Evolutionary conservation across 345 rosid species (phyloP).

Genomic region (Luvunga scandens): DNA sequence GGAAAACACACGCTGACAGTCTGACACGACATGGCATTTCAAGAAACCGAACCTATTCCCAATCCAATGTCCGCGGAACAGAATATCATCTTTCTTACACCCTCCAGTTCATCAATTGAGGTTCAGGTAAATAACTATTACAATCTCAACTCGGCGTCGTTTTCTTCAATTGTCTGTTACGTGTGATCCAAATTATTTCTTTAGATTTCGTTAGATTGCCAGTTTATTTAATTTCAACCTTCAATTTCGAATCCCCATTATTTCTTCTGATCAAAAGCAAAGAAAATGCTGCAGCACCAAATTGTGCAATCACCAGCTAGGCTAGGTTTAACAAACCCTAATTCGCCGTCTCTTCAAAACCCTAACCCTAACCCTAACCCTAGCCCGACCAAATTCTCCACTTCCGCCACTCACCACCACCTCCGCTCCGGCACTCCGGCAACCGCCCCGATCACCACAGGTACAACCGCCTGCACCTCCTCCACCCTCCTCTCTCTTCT

Average conservation of each 20-base stretch:
- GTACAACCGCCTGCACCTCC: conserved; percentile 44
- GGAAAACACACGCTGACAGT: too few species aligned
- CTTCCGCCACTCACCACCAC: conserved; percentile 38
- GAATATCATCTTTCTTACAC: neutral
- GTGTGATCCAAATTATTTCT: neutral
- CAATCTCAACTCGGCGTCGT: neutral
- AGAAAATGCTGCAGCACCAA: conserved; percentile 76
- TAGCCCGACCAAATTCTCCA: conserved; percentile 56
- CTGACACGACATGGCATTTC: too few species aligned
- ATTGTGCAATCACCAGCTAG: conserved; percentile 86
- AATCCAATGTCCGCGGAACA: too few species aligned
- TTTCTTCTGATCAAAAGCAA: neutral
- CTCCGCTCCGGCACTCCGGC: conserved; percentile 34
- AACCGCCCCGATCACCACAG: conserved; percentile 24
- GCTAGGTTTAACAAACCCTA: conserved; percentile 73
- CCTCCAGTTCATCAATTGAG: neutral
- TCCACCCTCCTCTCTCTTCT: conserved; percentile 75
- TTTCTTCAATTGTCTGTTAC: neutral
- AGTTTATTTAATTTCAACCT: neutral
- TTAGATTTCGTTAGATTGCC: neutral
- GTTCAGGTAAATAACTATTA: neutral
- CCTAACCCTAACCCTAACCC: conserved; percentile 49
- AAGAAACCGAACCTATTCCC: too few species aligned
- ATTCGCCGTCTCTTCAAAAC: conserved; percentile 67
- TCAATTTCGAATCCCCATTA: neutral